Evolutionary conservation across 805 yeast species (phyloP).

Genomic region (Cyberlindnera mississippiensis): DNA sequence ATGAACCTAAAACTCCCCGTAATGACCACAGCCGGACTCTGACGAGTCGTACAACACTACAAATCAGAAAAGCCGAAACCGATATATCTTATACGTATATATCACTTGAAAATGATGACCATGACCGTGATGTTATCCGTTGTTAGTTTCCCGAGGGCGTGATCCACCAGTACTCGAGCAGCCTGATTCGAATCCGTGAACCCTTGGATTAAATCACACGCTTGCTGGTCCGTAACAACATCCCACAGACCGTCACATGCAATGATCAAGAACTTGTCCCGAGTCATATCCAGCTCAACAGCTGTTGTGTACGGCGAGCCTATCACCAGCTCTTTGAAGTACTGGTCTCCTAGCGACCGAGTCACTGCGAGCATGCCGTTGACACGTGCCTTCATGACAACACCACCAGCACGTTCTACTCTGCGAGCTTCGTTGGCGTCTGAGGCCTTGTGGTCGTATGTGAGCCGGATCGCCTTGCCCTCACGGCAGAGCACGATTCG

Average conservation of each 20-base stretch:
- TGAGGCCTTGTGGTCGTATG: constrained; percentile 92
- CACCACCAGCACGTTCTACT: constrained; percentile 75
- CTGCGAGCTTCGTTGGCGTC: constrained; percentile 75
- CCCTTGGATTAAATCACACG: constrained; percentile 65
- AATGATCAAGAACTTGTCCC: constrained; percentile 76
- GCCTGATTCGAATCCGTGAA: constrained; percentile 59
- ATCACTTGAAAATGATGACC: constrained; percentile 52
- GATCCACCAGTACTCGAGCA: constrained; percentile 59
- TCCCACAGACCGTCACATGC: constrained; percentile 99
- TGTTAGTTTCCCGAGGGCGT: constrained; percentile 74
- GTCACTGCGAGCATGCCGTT: constrained; percentile 96
- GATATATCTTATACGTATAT: neutral
- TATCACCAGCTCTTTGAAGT: constrained; percentile 82
- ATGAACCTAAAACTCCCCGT: no score
- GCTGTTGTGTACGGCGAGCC: constrained; percentile 92
- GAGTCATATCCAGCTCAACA: constrained; percentile 55
- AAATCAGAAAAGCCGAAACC: neutral
- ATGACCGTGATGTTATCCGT: constrained; percentile 92
- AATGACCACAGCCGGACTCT: no score
- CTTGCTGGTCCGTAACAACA: constrained; percentile 79
- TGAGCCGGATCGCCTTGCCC: constrained; percentile 72
- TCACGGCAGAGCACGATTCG: constrained; percentile 73
- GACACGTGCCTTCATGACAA: constrained; percentile 85
- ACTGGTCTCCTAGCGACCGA: constrained; percentile 89
- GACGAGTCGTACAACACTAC: no score